Conservation (phyloP, 306 rosid species). For the Sphenostylis stenocarpa region DNA sequence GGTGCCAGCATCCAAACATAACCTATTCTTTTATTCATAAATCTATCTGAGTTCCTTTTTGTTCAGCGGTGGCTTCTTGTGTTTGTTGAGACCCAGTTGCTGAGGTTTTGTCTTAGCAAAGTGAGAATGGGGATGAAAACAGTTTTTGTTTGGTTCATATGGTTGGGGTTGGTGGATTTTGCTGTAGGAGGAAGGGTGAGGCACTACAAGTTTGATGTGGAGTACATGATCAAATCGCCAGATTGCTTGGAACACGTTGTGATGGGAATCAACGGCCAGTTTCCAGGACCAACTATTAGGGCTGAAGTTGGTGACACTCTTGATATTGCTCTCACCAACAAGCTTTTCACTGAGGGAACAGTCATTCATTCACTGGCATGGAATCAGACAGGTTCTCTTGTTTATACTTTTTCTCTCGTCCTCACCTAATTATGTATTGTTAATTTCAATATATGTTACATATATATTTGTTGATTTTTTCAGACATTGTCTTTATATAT, state of each 20-base stretch:
- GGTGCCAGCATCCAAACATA: neutral
- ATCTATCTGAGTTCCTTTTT: neutral
- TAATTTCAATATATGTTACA: no score
- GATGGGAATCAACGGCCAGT: constrained; percentile 84
- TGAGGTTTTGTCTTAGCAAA: neutral
- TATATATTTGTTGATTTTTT: no score
- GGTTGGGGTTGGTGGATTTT: neutral
- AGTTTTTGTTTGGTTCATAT: constrained; percentile 30
- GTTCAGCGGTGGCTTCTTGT: neutral
- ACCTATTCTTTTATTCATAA: neutral
- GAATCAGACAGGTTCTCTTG: constrained; percentile 65
- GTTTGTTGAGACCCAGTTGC: neutral
- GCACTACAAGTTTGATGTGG: constrained; percentile 62
- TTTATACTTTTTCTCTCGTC: no score
- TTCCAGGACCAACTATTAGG: constrained; percentile 77
- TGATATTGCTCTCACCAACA: constrained; percentile 63
- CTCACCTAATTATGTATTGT: no score
- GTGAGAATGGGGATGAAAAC: constrained; percentile 19
- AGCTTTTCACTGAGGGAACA: constrained; percentile 79
- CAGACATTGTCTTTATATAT: no score
- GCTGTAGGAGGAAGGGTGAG: constrained; percentile 33
- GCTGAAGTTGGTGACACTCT: constrained; percentile 67
- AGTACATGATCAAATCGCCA: constrained; percentile 48
- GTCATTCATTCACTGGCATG: constrained; percentile 97
- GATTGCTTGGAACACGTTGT: constrained; percentile 64